These are phyloP conservation scores for Aspergillus cejpii DNA, from an alignment of 2,329 filamentous ascomycete species.

Conservation along the genomic window DNA sequence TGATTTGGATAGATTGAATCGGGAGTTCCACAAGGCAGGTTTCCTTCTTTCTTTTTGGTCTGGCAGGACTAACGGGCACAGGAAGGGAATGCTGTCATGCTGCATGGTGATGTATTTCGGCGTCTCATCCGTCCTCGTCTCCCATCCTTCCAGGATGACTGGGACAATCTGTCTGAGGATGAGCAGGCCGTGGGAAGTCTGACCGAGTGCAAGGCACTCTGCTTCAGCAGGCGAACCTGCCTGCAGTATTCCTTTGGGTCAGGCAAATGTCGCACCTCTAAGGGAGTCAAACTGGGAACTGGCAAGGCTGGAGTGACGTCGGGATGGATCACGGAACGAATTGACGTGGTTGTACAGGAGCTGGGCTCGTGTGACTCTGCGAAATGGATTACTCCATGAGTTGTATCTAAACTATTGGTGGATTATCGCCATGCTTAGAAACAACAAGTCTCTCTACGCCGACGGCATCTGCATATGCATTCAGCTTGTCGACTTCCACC, in stretches of 20 bases:
- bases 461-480: conserved; percentile 45
- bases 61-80: neutral
- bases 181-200: neutral
- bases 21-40: conserved; percentile 50
- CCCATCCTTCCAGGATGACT: conserved; percentile 13
- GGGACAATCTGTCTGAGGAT: conserved; percentile 21
- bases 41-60: conserved; percentile 15
- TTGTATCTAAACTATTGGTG: neutral
- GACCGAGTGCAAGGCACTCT: conserved; percentile 4
- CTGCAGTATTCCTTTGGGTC: conserved; percentile 5
- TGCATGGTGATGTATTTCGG: conserved; percentile 26
- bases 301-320: conserved; percentile 2
- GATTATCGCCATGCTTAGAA: neutral
- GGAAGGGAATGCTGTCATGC: conserved; percentile 16
- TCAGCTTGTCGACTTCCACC: conserved; percentile 46
- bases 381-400: neutral
- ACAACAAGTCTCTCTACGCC: conserved; percentile 17
- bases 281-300: neutral
- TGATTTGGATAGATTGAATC: conserved; percentile 42
- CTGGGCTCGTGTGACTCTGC: neutral
- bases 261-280: conserved; percentile 5
- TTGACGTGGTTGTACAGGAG: neutral
- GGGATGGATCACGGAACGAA: conserved; percentile 5
- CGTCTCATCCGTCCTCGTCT: conserved; percentile 14
- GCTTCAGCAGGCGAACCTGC: conserved; percentile 1